Evolutionary conservation across 495 filamentous ascomycete species (phyloP), one percentile per base, ranked within the genome.

Genomic region (Neurospora sp.): DNA sequence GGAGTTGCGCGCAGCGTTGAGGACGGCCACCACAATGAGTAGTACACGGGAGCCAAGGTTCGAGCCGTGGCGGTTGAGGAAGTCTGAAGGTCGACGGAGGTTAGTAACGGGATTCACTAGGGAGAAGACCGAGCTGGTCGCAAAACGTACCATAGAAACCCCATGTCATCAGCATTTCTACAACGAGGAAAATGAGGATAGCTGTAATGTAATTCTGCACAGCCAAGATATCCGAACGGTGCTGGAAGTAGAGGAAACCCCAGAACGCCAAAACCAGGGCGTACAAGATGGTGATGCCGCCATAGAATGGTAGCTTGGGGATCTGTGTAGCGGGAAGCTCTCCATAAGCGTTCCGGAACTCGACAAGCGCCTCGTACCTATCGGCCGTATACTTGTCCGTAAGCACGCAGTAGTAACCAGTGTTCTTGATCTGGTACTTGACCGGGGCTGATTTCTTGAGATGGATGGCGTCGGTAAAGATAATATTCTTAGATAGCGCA

Each of bases 151-250:
- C 86, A 76, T 98, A 98, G 85, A 96, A 99, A 42, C 92, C 93
- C 96, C 96, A 99, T 11, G 96, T 99, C 89, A 97, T 96, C 76
- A 97, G 79, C 88, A 98, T 97, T 82, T 99, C 96, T 17, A 97
- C 81, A 13, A 97, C 92, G 39, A 99, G 86, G 85, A 99, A 98
- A 54, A 95, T 90, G 40, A 99, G 84, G 74, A 98, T 99, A 19
- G 96, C 96, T 7, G 96, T 98, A 77, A 99, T 98, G 81, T 99
- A 98, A 81, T 99, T 98, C 81, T 99, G 96, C n/a, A 99, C 96
- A 19, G 96, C 91, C 75, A 99, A 85, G 71, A 99, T 98, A 79
- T 99, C 96, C 74, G 90, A 88, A 69, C 96, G 89, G 81, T 99
- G 93, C 79, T 98, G 94, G 48, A 93, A 92, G 82, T 99, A 98